phyloP scores from a whole-genome alignment of 805 yeast genomes.

The Kazachstania viticola region DNA sequence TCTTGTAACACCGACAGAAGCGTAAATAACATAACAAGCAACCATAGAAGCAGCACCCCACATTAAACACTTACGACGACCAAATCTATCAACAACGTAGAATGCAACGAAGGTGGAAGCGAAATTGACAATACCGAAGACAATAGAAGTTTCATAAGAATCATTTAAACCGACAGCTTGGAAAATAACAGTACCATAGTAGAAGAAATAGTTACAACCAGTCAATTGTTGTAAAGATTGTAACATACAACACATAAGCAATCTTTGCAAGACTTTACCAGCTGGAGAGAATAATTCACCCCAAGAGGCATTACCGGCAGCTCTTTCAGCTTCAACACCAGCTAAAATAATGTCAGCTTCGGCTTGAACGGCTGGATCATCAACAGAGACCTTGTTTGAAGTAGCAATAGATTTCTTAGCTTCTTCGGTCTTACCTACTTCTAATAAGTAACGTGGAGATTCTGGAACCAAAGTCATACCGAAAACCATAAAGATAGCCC shows the following conservation, averaged over 20 bases:
- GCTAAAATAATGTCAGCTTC: conserved; percentile 48
- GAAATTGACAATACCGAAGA: conserved; percentile 45
- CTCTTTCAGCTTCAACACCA: conserved; percentile 45
- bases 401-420: conserved; percentile 47
- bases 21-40: conserved; percentile 30
- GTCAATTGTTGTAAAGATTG: conserved; percentile 54
- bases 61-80: conserved; percentile 35
- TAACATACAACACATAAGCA: conserved; percentile 37
- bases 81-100: conserved; percentile 38
- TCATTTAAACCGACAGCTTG: conserved; percentile 45
- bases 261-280: conserved; percentile 40
- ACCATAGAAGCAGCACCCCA: conserved; percentile 37
- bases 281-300: conserved; percentile 43
- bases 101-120: conserved; percentile 39
- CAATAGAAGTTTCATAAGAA: conserved; percentile 43
- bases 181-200: conserved; percentile 50
- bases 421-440: conserved; percentile 42
- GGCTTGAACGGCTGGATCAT: conserved; percentile 42
- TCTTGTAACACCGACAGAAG: too few relatives aligned
- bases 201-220: conserved; percentile 52
- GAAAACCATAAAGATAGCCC: conserved; percentile 29
- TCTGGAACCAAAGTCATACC: conserved; percentile 48
- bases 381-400: conserved; percentile 42
- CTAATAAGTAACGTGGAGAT: conserved; percentile 56
- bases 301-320: conserved; percentile 55